Percentiles rank a stretch among this genome's conserved stretches.
Conservation (phyloP, 2,329 filamentous ascomycete species). For the Pseudopyrenochaeta lycopersici region DNA sequence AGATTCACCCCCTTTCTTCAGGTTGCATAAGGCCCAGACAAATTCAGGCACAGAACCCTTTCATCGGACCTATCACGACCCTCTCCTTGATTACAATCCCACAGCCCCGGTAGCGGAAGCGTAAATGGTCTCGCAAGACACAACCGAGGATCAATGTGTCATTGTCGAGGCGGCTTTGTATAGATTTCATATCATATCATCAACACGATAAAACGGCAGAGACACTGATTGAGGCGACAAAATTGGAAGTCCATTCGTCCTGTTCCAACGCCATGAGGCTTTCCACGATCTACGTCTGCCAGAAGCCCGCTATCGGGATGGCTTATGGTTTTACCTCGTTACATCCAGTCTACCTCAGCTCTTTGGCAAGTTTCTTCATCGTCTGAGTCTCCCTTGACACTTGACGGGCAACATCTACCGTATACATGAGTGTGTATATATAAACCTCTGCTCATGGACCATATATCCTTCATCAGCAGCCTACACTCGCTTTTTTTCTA, state of each 20-base stretch:
- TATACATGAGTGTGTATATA: slow-evolving; percentile 5
- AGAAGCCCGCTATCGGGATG: neutral
- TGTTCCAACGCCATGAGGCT: slow-evolving; percentile 5
- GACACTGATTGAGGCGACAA: neutral
- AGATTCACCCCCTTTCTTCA: slow-evolving; percentile 6
- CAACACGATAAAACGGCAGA: neutral
- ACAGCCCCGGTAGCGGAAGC: slow-evolving; percentile 9
- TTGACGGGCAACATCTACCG: neutral
- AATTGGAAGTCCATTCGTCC: neutral
- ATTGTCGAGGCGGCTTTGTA: slow-evolving; percentile 1
- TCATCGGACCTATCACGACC: slow-evolving; percentile 2
- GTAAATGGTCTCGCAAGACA: slow-evolving; percentile 7
- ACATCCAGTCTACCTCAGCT: slow-evolving; percentile 5
- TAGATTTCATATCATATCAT: neutral
- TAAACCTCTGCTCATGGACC: neutral
- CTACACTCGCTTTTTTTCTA: slow-evolving; percentile 23
- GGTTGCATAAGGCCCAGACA: slow-evolving; percentile 11
- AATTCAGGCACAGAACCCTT: slow-evolving; percentile 3
- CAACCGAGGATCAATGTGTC: slow-evolving; percentile 7
- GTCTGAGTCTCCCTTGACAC: slow-evolving; percentile 12
- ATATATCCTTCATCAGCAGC: slow-evolving; percentile 22
- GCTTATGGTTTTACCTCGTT: neutral
- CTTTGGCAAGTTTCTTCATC: neutral
- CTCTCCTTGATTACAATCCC: slow-evolving; percentile 1
- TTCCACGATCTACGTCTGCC: neutral